Conservation (phyloP, 176 grass and related monocot species). For the Zizania latifolia region DNA sequence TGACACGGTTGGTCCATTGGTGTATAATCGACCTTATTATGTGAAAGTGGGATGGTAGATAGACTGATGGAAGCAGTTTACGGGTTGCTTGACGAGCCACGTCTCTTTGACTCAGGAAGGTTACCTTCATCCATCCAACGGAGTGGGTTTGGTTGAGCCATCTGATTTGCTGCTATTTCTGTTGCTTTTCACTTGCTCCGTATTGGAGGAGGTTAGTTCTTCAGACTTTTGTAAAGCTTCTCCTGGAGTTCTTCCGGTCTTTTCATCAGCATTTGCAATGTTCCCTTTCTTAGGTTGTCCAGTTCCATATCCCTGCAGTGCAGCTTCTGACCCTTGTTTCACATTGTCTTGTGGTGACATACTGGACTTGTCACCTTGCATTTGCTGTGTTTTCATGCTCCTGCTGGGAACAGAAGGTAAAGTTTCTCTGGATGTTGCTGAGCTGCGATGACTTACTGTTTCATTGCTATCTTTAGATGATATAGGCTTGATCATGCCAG, state of each 20-base stretch:
- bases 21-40: slow-evolving; percentile 41
- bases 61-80: neutral
- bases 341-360: slow-evolving; percentile 13
- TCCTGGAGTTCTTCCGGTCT: slow-evolving; percentile 11
- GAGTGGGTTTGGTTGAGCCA: slow-evolving; percentile 21
- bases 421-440: slow-evolving; percentile 21
- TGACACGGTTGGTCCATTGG: slow-evolving; percentile 6
- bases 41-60: neutral
- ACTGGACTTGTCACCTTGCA: slow-evolving; percentile 10
- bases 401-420: neutral
- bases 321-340: slow-evolving; percentile 16
- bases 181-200: neutral
- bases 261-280: slow-evolving; percentile 7
- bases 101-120: slow-evolving; percentile 4
- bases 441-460: neutral
- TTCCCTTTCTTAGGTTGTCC: slow-evolving; percentile 5
- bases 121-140: slow-evolving; percentile 12
- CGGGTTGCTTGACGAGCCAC: neutral
- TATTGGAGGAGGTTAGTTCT: neutral
- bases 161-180: slow-evolving; percentile 15
- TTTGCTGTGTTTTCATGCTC: slow-evolving; percentile 24
- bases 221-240: slow-evolving; percentile 11
- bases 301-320: neutral
- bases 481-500: slow-evolving; percentile 1
- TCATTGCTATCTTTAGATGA: slow-evolving; percentile 18